Evolutionary conservation across 1,284 basidiomycete genomes (phyloP).

Genomic region (Peniophora sp.): DNA sequence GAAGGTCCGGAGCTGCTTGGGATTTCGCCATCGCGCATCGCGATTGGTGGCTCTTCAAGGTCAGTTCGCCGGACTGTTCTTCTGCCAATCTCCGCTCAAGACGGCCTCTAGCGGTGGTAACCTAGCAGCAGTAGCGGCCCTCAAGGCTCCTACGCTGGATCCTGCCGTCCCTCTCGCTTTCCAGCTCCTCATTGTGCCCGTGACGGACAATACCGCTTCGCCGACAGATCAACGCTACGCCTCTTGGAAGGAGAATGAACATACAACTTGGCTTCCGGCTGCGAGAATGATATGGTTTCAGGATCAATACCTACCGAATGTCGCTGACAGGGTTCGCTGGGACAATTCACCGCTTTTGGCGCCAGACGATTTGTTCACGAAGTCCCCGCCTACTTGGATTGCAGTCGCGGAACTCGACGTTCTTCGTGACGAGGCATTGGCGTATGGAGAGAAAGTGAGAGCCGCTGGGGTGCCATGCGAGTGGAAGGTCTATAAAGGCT

Average conservation of each 20-base stretch:
- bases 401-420: constrained; percentile 62
- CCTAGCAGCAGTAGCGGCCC: constrained; percentile 57
- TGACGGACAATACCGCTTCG: constrained; percentile 61
- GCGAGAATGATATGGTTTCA: constrained; percentile 70
- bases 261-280: constrained; percentile 53
- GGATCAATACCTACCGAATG: constrained; percentile 56
- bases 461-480: constrained; percentile 47
- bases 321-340: constrained; percentile 52
- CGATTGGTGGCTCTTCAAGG: constrained; percentile 67
- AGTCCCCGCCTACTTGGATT: constrained; percentile 53
- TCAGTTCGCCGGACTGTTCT: constrained; percentile 17
- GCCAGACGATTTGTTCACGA: constrained; percentile 42
- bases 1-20: constrained; percentile 32
- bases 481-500: constrained; percentile 47
- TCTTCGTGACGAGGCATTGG: constrained; percentile 57
- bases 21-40: constrained; percentile 35
- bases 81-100: not conserved
- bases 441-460: constrained; percentile 54
- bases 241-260: constrained; percentile 51
- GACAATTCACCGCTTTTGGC: constrained; percentile 65
- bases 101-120: constrained; percentile 52
- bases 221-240: constrained; percentile 29
- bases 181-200: constrained; percentile 63
- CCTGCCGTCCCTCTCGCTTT: constrained; percentile 52
- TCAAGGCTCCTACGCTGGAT: constrained; percentile 45